phyloP scores from a whole-genome alignment of 2,329 filamentous ascomycete genomes.

The Pleurostoma richardsiae region DNA sequence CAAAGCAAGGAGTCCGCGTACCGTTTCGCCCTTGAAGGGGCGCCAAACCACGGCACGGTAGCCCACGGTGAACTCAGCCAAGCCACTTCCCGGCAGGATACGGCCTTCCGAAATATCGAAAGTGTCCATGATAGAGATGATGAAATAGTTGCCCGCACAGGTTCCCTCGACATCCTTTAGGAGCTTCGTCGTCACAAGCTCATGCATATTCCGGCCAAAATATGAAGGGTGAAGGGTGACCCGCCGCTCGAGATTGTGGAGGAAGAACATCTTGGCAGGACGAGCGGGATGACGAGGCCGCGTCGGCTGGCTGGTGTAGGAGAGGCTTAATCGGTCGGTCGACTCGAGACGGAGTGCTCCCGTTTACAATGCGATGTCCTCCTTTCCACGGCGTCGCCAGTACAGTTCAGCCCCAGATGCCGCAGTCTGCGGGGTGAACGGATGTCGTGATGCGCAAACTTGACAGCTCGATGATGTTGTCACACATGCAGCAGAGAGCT shows the following conservation, averaged over 20 bases:
- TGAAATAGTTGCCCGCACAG: constrained; percentile 93
- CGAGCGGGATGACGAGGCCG: too few relatives aligned
- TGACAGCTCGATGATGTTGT: too few relatives aligned
- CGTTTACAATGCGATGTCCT: background rate
- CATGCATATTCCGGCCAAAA: constrained; percentile 89
- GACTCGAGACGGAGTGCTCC: too few relatives aligned
- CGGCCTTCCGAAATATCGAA: constrained; percentile 92
- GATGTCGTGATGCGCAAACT: too few relatives aligned
- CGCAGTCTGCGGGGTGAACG: too few relatives aligned
- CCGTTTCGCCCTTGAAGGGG: constrained; percentile 96
- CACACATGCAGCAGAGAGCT: too few relatives aligned
- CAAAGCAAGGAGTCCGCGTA: constrained; percentile 40
- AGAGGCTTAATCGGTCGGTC: too few relatives aligned
- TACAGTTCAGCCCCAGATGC: too few relatives aligned
- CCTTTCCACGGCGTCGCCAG: constrained; percentile 1
- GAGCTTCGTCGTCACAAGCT: constrained; percentile 84
- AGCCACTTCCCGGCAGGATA: constrained; percentile 84
- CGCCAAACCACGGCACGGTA: constrained; percentile 97
- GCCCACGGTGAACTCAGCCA: constrained; percentile 90
- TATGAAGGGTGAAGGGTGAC: constrained; percentile 96
- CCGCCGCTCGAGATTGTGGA: constrained; percentile 91
- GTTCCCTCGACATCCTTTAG: constrained; percentile 92
- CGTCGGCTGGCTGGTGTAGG: background rate
- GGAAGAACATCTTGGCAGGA: constrained; percentile 78
- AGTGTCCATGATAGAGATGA: constrained; percentile 96